Conservation (phyloP, 495 filamentous ascomycete species). For the Hyaloscypha finlandica region DNA sequence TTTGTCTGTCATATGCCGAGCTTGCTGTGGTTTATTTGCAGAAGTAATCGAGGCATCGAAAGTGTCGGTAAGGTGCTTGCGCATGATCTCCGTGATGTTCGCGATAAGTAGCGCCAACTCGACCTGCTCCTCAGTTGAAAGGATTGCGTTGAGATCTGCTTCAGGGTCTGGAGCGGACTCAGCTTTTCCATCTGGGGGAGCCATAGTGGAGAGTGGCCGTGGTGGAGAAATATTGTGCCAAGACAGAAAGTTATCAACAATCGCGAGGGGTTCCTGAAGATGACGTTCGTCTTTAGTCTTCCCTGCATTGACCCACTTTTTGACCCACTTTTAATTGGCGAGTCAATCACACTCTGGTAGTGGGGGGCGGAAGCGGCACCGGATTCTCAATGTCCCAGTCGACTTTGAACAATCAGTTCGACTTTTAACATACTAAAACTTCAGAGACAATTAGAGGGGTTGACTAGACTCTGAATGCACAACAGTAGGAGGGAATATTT, state of each 20-base stretch:
- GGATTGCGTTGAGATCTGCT: conserved; percentile 31
- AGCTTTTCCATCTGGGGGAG: conserved; percentile 9
- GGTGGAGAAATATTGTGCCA: not conserved
- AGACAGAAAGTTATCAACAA: not conserved
- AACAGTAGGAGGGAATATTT: no score
- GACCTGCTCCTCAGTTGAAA: conserved; percentile 34
- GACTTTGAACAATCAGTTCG: no score
- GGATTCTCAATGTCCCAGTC: no score
- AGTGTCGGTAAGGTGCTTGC: conserved; percentile 44
- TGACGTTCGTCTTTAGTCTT: no score
- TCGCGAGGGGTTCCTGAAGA: not conserved
- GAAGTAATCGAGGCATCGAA: conserved; percentile 44
- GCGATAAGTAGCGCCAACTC: conserved; percentile 43
- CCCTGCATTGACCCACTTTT: no score
- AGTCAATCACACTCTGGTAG: no score
- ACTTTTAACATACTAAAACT: no score
- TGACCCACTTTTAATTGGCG: no score
- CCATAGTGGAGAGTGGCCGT: conserved; percentile 10
- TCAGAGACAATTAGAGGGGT: no score
- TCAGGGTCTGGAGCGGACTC: conserved; percentile 16
- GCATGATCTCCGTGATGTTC: conserved; percentile 50
- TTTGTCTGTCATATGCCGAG: conserved; percentile 36
- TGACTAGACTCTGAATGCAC: no score
- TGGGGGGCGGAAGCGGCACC: no score
- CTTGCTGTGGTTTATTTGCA: conserved; percentile 27